Conservation (phyloP, 2,329 filamentous ascomycete species). For the Fusarium redolens region DNA sequence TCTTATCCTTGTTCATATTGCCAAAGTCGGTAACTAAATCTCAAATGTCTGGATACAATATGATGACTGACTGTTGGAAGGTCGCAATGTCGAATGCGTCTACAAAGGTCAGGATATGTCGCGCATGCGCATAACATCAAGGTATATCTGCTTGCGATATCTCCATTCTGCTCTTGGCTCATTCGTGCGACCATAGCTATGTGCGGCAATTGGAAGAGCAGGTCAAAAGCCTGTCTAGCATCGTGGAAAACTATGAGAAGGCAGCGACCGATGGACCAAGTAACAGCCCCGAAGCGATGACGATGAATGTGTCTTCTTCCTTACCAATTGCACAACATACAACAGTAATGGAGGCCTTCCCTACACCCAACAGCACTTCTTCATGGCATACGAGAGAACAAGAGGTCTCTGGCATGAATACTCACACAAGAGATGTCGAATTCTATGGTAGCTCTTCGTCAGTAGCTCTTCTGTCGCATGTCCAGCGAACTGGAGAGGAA, state of each 20-base stretch:
- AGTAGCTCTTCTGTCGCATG: accelerated
- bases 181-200: neutral
- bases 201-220: neutral
- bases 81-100: neutral
- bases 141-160: neutral
- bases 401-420: neutral
- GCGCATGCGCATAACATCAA: neutral
- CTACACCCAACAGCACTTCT: neutral
- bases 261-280: neutral
- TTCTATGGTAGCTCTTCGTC: neutral
- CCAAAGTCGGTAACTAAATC: neutral
- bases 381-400: neutral
- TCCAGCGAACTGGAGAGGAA: neutral
- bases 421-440: neutral
- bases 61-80: neutral
- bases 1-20: neutral
- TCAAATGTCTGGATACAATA: neutral
- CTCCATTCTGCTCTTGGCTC: neutral
- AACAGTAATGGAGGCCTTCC: neutral
- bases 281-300: neutral
- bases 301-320: neutral
- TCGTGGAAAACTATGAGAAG: neutral
- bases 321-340: neutral
- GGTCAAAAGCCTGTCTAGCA: neutral
- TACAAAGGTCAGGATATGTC: slow-evolving; percentile 1